Base-by-base conservation (phyloP, 2,329 filamentous ascomycete genomes). In the Metarhizium sp. region DNA sequence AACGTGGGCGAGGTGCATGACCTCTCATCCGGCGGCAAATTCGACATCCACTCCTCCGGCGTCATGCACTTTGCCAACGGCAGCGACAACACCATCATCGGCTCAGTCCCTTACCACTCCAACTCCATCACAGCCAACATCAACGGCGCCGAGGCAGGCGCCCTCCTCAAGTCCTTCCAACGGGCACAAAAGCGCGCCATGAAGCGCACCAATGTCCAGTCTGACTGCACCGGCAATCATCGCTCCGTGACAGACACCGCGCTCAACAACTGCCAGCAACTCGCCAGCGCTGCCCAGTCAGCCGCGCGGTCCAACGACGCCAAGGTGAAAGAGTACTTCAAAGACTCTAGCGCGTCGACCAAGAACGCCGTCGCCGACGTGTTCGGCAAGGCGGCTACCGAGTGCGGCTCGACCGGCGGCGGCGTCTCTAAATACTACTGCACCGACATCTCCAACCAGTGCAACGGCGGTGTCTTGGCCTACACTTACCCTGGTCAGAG, bases 301-400 rank as follows among this genome's bases (percentile, higher is more conserved):
- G 78, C 78, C 2, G 79, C 81, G 0, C 66, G 72, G 1, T 78
- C 74, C 0, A 79, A 78, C 32, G 73, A 75, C 3, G 67, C 71
- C 61, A 81, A 76, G 63, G 69, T 85, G 61, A 68, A 67, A 40
- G 80, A 84, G 63, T 87, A 84, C 74, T 88, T 87, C 77, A 86
- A 84, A 70, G 78, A 77, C 0, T 78, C 77, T 32, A 68, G 60
- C 13, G 59, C 67, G n/a, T 58, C 68, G 3, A 73, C 73, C 10
- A 76, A 78, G 45, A 72, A 66, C 52, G 74, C 70, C 1, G 81
- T 86, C 6, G 73, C 79, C 2, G 72, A 72, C 30, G 75, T 86
- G 53, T 75, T 74, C 53, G 71, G 73, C 49, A 63, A 61, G n/a
- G 74, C 86, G 6, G 77, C 80, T 4, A 61, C 62, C 2, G 81